Evolutionary conservation across 352 stramenopile genomes (phyloP), one percentile per base, ranked within the genome.

Genomic region (Achlya hypogyna): DNA sequence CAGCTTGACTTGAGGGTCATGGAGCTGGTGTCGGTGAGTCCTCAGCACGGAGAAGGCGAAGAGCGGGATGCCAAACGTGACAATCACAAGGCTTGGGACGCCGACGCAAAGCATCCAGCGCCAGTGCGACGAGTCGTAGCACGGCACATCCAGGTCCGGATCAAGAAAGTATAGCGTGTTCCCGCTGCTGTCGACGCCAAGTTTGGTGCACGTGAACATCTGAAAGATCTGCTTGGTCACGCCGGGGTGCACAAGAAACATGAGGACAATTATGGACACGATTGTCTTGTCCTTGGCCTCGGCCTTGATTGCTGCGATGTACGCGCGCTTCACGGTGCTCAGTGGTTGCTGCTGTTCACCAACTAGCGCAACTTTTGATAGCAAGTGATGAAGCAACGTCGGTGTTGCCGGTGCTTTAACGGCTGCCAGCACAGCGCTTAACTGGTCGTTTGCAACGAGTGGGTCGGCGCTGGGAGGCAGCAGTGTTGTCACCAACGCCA

Each of bases 211-310:
- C 22, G 34, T 23, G 22, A 51, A 64, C 32, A 64, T 18, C 25
- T 64, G 35, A 52, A 64, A 64, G 23, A 64, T 35, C 35, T 64
- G 35, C 20, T 51, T 45, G n/a, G 31, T 64, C 20, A 64, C n/a
- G 34, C 32, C 25, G 10, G 54, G 54, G 22, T 64, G 54, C 6
- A 64, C 27, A 23, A 64, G 54, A n/a, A 64, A 64, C 35, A 64
- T 51, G 40, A 64, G 29, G 16, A 64, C 54, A 25, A 64, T 51
- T 25, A 64, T 64, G 32, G 31, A 51, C 2, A 64, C 35, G 14
- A 64, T 27, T 9, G 34, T 25, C 38, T 64, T 64, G 35, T 34
- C 35, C 14, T 31, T 20, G 14, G 29, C 38, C 47, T 64, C 54
- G 5, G 12, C n/a, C 6, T 29, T 6, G 4, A 47, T 51, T 18